A percentile compares a stretch with the other conserved stretches of the same genome.
These are phyloP conservation scores for Symbiotaphrina buchneri DNA, from an alignment of 495 filamentous ascomycete species.

Conservation along the genomic window DNA sequence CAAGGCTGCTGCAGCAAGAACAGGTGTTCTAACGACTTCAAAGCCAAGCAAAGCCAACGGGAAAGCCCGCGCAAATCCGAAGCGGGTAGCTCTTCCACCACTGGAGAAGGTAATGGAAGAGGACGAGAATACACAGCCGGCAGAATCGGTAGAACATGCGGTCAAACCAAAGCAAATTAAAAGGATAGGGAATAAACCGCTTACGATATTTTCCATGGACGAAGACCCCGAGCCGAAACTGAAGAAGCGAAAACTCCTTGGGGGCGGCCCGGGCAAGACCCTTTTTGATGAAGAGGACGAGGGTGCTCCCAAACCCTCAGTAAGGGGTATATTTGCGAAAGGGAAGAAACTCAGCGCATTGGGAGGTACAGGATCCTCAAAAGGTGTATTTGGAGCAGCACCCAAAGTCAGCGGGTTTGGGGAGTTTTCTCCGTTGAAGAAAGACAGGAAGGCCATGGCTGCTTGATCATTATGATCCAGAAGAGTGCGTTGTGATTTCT, in stretches of 20 bases:
- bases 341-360: conserved; percentile 9
- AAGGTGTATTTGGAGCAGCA: no score
- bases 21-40: conserved; percentile 10
- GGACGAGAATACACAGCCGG: conserved; percentile 10
- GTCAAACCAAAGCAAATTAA: conserved; percentile 4
- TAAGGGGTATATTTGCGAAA: conserved; percentile 11
- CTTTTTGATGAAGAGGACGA: conserved; percentile 62
- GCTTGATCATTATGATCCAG: neutral
- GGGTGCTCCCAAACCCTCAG: conserved; percentile 16
- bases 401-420: conserved; percentile 13
- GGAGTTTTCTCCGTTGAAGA: conserved; percentile 65
- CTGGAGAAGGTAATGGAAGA: conserved; percentile 30
- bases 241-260: conserved; percentile 56
- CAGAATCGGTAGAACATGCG: neutral
- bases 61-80: neutral
- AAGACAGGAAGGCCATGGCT: conserved; percentile 36
- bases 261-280: conserved; percentile 33
- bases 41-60: conserved; percentile 14
- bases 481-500: neutral
- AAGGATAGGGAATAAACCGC: neutral
- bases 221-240: conserved; percentile 26
- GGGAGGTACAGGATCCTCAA: no score
- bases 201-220: neutral
- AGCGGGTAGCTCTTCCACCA: conserved; percentile 13
- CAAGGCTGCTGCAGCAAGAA: conserved; percentile 7